Base-by-base conservation (phyloP, 495 filamentous ascomycete species). In the Lasiosphaeria miniovina region DNA sequence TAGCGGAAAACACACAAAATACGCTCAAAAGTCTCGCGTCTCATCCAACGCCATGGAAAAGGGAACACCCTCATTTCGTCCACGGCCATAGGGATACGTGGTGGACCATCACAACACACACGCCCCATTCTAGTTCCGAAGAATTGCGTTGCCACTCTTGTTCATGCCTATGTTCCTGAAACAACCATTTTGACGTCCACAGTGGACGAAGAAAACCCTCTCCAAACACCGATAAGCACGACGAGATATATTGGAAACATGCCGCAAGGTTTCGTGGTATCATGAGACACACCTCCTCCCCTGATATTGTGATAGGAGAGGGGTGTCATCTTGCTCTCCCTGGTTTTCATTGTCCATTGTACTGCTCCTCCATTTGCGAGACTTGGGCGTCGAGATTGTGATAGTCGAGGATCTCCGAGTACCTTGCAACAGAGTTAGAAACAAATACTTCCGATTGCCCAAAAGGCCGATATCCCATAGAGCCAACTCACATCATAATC, bases 331-430 rank as follows among this genome's bases (percentile, higher is more conserved):
- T n/a, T 49, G 31, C 41, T 31, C 14, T 24, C 32, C 43, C 45
- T 31, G 8, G 59, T 31, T 58, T 68, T 67, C 65, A 77, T 69
- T 77, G 73, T 52, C 71, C 71, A 60, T 76, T 76, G 58, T 67
- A 68, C 49, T 71, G 68, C 5, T 71, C 61, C 4, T 77, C 72
- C 62, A 75, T 71, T 58, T 66, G 61, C 17, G 55, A 57, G 36
- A 66, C 64, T 50, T 59, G 72, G 51, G 87, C 84, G 66, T 94
- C 91, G 60, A 96, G 86, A 72, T 98, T 97, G 77, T 98, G 94
- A 74, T 96, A 98, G 73, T 98, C 95, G 65, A 98, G 86, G 68
- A 98, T 98, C 72, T 98, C 94, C 57, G 93, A 96, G 80, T 98
- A 98, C 94, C 94, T 48, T 57, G 55, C 58, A 14, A 62, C 56